These are phyloP conservation scores for Cladochytrium tenue DNA, from an alignment of 371 early-diverging fungal species.

Conservation along the genomic window DNA sequence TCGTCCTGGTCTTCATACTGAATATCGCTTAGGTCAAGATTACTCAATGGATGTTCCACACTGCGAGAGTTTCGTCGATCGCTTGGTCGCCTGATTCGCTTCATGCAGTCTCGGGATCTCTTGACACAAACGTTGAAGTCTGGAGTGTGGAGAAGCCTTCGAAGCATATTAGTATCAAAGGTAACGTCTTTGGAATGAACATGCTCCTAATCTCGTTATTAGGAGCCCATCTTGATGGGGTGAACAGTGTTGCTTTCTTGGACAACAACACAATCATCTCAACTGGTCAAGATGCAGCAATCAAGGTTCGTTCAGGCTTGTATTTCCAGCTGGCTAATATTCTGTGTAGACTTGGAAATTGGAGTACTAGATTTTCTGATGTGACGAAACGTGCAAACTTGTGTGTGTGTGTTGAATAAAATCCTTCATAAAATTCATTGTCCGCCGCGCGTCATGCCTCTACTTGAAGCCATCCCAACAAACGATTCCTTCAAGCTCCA, in stretches of 20 bases:
- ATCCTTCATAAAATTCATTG: too few relatives aligned
- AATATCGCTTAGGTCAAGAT: slow-evolving; percentile 42
- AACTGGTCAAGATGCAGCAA: slow-evolving; percentile 80
- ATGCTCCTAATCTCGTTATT: background rate
- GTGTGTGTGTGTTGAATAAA: too few relatives aligned
- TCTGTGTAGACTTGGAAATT: too few relatives aligned
- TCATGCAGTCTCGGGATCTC: slow-evolving; percentile 77
- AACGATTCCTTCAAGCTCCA: too few relatives aligned
- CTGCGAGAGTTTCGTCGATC: slow-evolving; percentile 77
- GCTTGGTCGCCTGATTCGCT: slow-evolving; percentile 77
- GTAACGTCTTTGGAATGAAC: slow-evolving; percentile 23
- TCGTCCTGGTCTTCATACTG: slow-evolving; percentile 4
- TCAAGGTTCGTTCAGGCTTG: slow-evolving; percentile 57
- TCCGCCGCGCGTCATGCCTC: too few relatives aligned
- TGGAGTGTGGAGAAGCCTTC: slow-evolving; percentile 83
- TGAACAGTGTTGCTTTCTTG: slow-evolving; percentile 71
- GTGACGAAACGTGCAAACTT: too few relatives aligned
- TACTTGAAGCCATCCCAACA: too few relatives aligned
- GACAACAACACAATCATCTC: slow-evolving; percentile 65
- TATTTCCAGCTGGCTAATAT: too few relatives aligned
- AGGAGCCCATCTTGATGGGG: slow-evolving; percentile 81
- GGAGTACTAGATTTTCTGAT: too few relatives aligned
- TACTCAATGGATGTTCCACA: slow-evolving; percentile 87
- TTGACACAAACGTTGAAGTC: slow-evolving; percentile 88
- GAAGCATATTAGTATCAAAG: slow-evolving; percentile 74